These are phyloP conservation scores for Ophiocordyceps camponoti-saundersi DNA, from an alignment of 2,329 filamentous ascomycete species.

Conservation along the genomic window DNA sequence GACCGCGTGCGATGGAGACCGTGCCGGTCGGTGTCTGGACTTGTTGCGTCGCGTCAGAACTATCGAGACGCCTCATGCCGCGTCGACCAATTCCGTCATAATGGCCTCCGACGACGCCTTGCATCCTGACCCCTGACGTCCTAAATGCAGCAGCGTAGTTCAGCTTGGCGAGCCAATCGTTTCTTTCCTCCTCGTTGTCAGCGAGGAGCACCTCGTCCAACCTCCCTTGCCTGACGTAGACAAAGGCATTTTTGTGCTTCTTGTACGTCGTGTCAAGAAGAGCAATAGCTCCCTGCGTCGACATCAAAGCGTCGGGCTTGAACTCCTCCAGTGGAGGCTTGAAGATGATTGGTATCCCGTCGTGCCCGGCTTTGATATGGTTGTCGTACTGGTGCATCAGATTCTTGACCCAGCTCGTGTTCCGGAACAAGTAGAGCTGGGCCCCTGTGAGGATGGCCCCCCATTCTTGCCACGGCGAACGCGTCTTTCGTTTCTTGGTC, in stretches of 20 bases:
- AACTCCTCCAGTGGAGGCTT: conserved; percentile 80
- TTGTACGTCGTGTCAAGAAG: conserved; percentile 75
- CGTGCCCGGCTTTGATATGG: conserved; percentile 62
- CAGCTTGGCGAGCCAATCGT: conserved; percentile 90
- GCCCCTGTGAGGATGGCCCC: conserved; percentile 92
- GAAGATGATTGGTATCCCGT: conserved; percentile 67
- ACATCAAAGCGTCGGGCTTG: conserved; percentile 86
- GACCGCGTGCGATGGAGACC: conserved; percentile 54
- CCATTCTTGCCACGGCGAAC: conserved; percentile 98
- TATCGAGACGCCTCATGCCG: conserved; percentile 55
- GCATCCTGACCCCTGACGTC: conserved; percentile 78
- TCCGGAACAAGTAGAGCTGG: conserved; percentile 91
- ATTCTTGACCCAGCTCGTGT: conserved; percentile 80
- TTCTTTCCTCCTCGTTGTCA: conserved; percentile 79
- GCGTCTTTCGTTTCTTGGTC: conserved; percentile 77
- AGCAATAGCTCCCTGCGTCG: conserved; percentile 82
- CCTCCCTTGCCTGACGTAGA: conserved; percentile 73
- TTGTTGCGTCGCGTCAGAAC: conserved; percentile 38
- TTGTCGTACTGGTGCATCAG: conserved; percentile 77
- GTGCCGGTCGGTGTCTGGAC: conserved; percentile 58
- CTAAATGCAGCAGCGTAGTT: conserved; percentile 94
- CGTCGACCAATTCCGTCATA: conserved; percentile 69
- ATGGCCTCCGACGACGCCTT: conserved; percentile 67
- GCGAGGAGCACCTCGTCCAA: conserved; percentile 83
- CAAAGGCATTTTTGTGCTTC: conserved; percentile 89